Evolutionary conservation across 1,139 yeast genomes (phyloP).

Genomic region (Debaryomyces nepalensis): DNA sequence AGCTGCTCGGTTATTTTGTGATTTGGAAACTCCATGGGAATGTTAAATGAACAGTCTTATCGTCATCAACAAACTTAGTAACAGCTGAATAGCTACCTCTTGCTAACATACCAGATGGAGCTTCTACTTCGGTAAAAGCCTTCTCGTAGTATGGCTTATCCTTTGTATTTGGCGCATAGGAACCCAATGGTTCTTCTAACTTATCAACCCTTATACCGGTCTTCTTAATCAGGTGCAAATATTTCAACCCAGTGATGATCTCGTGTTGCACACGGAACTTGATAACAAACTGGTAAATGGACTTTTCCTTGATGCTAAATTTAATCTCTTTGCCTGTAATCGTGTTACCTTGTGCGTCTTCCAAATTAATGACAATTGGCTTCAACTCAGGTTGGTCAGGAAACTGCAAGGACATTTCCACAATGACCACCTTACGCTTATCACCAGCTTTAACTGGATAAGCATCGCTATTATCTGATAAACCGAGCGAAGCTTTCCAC

Average conservation of each 20-base stretch:
- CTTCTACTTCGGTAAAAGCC: slow-evolving; percentile 82
- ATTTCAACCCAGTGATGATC: slow-evolving; percentile 87
- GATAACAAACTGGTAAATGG: slow-evolving; percentile 72
- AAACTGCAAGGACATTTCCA: slow-evolving; percentile 73
- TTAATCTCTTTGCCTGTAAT: slow-evolving; percentile 56
- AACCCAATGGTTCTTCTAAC: slow-evolving; percentile 85
- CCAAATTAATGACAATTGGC: slow-evolving; percentile 69
- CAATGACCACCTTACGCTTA: slow-evolving; percentile 74
- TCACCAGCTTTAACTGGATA: slow-evolving; percentile 75
- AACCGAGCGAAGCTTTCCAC: slow-evolving; percentile 92
- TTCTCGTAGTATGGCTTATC: slow-evolving; percentile 83
- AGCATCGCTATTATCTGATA: slow-evolving; percentile 56
- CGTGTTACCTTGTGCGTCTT: slow-evolving; percentile 56
- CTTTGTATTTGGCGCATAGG: slow-evolving; percentile 87
- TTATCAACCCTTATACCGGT: slow-evolving; percentile 88
- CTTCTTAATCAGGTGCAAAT: slow-evolving; percentile 82
- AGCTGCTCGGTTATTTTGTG: slow-evolving; percentile 61
- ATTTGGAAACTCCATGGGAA: slow-evolving; percentile 89
- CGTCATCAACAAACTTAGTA: slow-evolving; percentile 88
- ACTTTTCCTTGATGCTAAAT: slow-evolving; percentile 77
- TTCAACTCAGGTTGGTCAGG: slow-evolving; percentile 58
- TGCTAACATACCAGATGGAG: slow-evolving; percentile 88
- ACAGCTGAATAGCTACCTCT: slow-evolving; percentile 84
- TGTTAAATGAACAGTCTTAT: slow-evolving; percentile 70
- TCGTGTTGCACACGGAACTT: slow-evolving; percentile 89